These are phyloP conservation scores for Penicillium nucicola DNA, from an alignment of 495 filamentous ascomycete species.

Conservation along the genomic window DNA sequence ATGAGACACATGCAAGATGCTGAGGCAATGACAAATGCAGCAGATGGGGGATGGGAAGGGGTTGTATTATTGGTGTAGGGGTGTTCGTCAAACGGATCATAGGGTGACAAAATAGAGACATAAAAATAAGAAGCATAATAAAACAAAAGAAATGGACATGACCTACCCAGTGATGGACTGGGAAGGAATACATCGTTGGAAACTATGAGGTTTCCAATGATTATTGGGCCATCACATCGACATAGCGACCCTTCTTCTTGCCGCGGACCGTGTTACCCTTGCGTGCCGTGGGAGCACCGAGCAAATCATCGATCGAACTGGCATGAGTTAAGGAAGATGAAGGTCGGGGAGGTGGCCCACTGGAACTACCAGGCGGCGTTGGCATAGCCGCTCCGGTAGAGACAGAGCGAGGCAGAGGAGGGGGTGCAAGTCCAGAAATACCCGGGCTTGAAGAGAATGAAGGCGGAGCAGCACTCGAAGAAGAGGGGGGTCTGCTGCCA, in stretches of 20 bases:
- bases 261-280: conserved; percentile 67
- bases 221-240: conserved; percentile 82
- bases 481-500: conserved; percentile 39
- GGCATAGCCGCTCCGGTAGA: conserved; percentile 35
- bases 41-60: conserved; percentile 9
- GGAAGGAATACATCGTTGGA: conserved; percentile 2
- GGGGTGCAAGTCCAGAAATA: conserved; percentile 31
- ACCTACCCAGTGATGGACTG: conserved; percentile 1
- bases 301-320: conserved; percentile 80
- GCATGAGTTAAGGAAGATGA: conserved; percentile 71
- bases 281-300: conserved; percentile 65
- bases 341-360: conserved; percentile 46
- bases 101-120: conserved; percentile 10
- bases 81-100: conserved; percentile 12
- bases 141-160: conserved; percentile 28
- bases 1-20: conserved; percentile 26
- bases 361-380: conserved; percentile 27
- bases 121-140: conserved; percentile 19
- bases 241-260: conserved; percentile 79
- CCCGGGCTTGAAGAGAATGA: conserved; percentile 39
- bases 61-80: conserved; percentile 12
- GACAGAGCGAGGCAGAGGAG: conserved; percentile 34
- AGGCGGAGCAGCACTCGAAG: conserved; percentile 32
- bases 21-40: conserved; percentile 17
- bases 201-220: background rate